Percentiles rank a stretch among this genome's conserved stretches.
Evolutionary conservation across 2,329 filamentous ascomycete genomes (phyloP).

Genomic region (Trichophyton mentagrophytes): DNA sequence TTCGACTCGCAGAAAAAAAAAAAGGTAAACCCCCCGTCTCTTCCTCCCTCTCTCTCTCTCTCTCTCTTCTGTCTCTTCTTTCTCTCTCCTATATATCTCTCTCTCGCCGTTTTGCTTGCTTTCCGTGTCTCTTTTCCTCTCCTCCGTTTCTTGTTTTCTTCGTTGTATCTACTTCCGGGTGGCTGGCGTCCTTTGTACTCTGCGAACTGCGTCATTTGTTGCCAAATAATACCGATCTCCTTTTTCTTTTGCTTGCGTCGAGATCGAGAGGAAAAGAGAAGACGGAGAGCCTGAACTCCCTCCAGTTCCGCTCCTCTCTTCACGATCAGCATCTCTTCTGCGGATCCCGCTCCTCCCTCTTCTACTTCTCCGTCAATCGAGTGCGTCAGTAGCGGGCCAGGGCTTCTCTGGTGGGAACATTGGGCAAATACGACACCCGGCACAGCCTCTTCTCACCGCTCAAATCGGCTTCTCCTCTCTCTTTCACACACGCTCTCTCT

Average conservation of each 20-base stretch:
- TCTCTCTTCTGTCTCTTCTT: constrained; percentile 14
- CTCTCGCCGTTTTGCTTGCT: not conserved
- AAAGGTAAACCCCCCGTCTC: constrained; percentile 7
- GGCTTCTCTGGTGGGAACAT: not conserved
- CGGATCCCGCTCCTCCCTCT: not conserved
- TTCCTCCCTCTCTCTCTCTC: constrained; percentile 13
- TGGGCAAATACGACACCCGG: not conserved
- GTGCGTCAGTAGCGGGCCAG: not conserved
- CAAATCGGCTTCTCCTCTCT: not conserved
- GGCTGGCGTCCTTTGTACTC: not conserved
- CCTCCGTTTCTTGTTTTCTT: constrained; percentile 8
- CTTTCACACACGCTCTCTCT: not conserved
- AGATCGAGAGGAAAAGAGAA: not conserved
- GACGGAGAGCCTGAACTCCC: not conserved
- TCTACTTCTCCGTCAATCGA: not conserved
- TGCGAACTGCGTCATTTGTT: not conserved
- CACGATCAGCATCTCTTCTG: not conserved
- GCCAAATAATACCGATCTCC: not conserved
- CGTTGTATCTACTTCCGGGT: not conserved
- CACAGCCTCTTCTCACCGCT: not conserved
- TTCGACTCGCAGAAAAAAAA: not conserved
- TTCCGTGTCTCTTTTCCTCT: not conserved
- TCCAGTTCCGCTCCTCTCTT: not conserved
- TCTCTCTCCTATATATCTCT: constrained; percentile 3
- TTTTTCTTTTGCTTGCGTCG: constrained; percentile 6